Percentiles rank a stretch among this genome's conserved stretches.
Conservation (phyloP, 257 asterid species). For the Buddleja alternifolia region DNA sequence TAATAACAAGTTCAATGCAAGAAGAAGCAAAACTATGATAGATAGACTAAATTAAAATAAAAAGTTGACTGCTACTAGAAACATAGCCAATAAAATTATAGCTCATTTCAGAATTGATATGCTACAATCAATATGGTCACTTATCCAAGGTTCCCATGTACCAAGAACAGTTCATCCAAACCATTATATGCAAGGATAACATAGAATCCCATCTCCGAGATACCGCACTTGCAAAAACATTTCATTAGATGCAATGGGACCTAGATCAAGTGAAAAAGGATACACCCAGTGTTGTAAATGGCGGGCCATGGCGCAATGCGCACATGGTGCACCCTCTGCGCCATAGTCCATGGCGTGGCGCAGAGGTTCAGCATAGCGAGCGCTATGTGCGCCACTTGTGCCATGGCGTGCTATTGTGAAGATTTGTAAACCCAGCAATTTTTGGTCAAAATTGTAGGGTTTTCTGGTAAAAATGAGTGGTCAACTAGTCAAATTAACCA, state of each 20-base stretch:
- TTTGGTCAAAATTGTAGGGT: no score
- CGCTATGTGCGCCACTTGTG: no score
- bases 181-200: background rate
- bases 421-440: no score
- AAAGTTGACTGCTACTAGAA: background rate
- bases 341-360: no score
- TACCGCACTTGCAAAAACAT: background rate
- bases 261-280: background rate
- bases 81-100: background rate
- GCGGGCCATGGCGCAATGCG: no score
- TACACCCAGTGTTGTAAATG: no score
- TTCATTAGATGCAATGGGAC: background rate
- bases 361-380: no score
- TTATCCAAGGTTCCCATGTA: background rate
- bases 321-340: no score
- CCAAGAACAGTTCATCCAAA: background rate
- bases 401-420: no score
- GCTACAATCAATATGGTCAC: background rate
- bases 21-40: background rate
- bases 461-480: no score
- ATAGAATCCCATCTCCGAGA: background rate
- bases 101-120: background rate
- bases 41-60: background rate
- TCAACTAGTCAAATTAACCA: no score
- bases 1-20: constrained; percentile 2